Conservation (phyloP, 1,284 basidiomycete genomes). For the Mycena citricolor region DNA sequence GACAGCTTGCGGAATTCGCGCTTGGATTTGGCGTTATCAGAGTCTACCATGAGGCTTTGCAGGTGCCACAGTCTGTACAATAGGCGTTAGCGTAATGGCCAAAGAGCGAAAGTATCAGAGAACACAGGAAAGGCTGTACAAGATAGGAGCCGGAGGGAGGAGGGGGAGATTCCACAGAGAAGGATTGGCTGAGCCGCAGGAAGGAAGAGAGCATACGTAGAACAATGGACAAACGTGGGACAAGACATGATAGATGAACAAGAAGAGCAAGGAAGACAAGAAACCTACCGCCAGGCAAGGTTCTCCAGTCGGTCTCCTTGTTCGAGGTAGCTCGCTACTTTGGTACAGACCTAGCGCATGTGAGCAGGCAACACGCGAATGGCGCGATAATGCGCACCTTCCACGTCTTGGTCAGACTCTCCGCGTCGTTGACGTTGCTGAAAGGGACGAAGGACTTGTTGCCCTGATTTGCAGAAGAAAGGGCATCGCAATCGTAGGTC, state of each 20-base stretch:
- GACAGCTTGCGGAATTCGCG: constrained; percentile 85
- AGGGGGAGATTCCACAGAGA: too few species aligned
- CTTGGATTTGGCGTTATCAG: constrained; percentile 81
- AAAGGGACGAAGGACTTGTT: constrained; percentile 90
- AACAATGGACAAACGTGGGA: too few species aligned
- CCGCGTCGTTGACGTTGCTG: constrained; percentile 78
- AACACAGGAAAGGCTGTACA: too few species aligned
- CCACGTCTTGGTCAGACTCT: constrained; percentile 83
- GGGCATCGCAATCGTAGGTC: too few species aligned
- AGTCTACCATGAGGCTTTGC: constrained; percentile 83
- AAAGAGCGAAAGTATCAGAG: too few species aligned
- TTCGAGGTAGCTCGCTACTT: constrained; percentile 82
- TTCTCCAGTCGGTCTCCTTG: constrained; percentile 85
- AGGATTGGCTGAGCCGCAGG: too few species aligned
- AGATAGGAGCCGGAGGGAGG: not conserved
- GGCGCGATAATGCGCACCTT: constrained; percentile 49
- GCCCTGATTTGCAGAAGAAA: too few species aligned
- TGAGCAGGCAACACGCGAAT: constrained; percentile 9
- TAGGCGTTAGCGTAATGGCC: too few species aligned
- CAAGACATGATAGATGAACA: too few species aligned
- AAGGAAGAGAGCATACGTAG: too few species aligned
- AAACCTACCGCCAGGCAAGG: constrained; percentile 64
- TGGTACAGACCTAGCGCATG: constrained; percentile 67
- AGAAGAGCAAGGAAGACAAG: too few species aligned
- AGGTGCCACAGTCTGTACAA: constrained; percentile 78